Conservation (phyloP, 345 rosid species). For the Aquilaria yunnanensis region DNA sequence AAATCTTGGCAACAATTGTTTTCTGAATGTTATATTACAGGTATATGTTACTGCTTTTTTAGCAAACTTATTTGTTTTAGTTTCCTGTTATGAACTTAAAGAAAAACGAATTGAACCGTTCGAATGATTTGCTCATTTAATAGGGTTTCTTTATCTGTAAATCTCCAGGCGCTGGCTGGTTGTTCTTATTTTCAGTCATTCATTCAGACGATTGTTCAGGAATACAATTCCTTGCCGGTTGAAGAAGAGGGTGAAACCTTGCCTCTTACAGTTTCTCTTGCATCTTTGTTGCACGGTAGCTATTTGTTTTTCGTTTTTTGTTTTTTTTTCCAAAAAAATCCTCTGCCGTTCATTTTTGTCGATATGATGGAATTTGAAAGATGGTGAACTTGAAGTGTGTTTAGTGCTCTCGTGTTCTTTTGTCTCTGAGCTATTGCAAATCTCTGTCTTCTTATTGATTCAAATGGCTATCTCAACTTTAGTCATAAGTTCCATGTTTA, state of each 20-base stretch:
- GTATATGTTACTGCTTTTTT: slow-evolving; percentile 24
- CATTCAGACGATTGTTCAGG: slow-evolving; percentile 51
- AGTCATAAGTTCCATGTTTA: too few relatives aligned
- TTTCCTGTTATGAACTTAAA: neutral
- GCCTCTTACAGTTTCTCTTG: slow-evolving; percentile 61
- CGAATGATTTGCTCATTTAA: neutral
- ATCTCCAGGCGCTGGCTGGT: slow-evolving; percentile 72
- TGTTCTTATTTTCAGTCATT: slow-evolving; percentile 54
- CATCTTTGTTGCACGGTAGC: slow-evolving; percentile 56
- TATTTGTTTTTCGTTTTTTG: neutral
- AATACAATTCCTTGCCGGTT: slow-evolving; percentile 22
- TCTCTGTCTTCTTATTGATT: too few relatives aligned
- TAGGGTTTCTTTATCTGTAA: neutral
- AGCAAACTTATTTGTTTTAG: neutral
- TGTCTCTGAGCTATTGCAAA: neutral
- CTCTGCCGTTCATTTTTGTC: neutral
- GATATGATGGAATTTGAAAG: neutral
- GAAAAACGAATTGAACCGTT: neutral
- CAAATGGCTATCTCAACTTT: too few relatives aligned
- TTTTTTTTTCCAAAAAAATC: neutral
- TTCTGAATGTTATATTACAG: slow-evolving; percentile 81
- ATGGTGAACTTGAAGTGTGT: neutral
- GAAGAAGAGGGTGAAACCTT: slow-evolving; percentile 36
- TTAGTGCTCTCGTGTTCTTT: neutral
- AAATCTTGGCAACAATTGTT: slow-evolving; percentile 83